Evolutionary conservation across 176 grass and related monocot genomes (phyloP), one percentile per base, ranked within the genome.

Genomic region (Triticum monococcum): DNA sequence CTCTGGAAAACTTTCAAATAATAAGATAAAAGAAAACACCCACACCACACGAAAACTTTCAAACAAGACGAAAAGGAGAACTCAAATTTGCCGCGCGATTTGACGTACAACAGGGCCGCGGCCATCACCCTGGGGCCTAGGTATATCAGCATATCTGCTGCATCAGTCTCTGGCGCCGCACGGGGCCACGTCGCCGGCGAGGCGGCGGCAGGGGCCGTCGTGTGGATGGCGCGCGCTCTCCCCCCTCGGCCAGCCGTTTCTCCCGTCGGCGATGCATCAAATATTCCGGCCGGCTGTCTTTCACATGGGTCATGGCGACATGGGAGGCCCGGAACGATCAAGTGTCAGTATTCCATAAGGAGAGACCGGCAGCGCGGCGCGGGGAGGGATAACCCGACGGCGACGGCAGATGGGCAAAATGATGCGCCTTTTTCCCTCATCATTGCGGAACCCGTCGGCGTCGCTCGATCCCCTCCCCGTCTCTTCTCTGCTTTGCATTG

Each of bases 171-270:
- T 84, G 67, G 87, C 81, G 87, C 65, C 40, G 87, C 65, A 23
- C n/a, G 1, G 30, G 26, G 86, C 81, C 87, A 88, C 87, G 87
- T 88, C 7, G 12, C 80, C 8, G 9, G 36, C 62, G 24, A 12
- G 38, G 80, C 64, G 16, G 32, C 26, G 14, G 16, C 77, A 43
- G 57, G 33, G 75, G 33, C 50, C 64, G 54, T 24, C 30, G 12
- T 31, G 57, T 64, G 52, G 26, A 48, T 20, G 25, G 52, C 79
- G 57, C 11, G 83, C 20, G 33, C 64, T n/a, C 18, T 14, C 62
- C 3, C 25, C 6, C 46, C 48, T 18, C 12, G 45, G 50, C 75
- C 57, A 12, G 56, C 77, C 56, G 33, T 63, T 40, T 59, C 4
- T 0, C 5, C 57, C 33, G 76, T 76, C 32, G 54, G 46, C 8